Base-by-base conservation (phyloP, 1,284 basidiomycete species). In the Sanguinoderma infundibulare region DNA sequence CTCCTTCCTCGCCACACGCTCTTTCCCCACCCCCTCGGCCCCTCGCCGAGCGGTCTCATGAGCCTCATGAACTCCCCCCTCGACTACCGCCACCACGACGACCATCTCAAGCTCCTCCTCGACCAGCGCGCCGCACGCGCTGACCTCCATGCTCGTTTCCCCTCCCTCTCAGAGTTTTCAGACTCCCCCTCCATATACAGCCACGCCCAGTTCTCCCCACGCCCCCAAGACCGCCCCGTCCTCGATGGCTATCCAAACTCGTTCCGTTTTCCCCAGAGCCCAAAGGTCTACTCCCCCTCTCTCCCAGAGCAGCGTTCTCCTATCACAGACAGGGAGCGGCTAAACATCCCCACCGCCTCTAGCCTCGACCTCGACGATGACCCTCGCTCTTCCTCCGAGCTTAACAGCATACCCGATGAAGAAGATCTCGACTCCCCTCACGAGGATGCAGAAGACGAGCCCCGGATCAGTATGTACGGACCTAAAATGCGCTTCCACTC, bases 401-500 rank as follows among this genome's bases (percentile, higher is more conserved):
- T 61, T 61, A 53, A 50, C 46, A 67, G 63, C 53, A 35, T 62
- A 53, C 71, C 72, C 55, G 64, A 70, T 15, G 72, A 78, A 55
- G 73, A 74, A 51, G 68, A 71, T 49, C 20, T 32, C 10, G 70
- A 70, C 36, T 68, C 72, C 8, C 71, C 73, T 17, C 59, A 66
- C 14, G 76, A 75, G 30, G 63, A 70, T 34, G 72, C 78, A 24
- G 79, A 82, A 36, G 66, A 74, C 57, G 74, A 80, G 59, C 65
- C 79, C 62, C 80, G 87, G 58, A 83, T 91, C 74, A 91, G 88
- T 69, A 77, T 87, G 56, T 84, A 89, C 44, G 91, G 91, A 17
- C 91, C 91, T 30, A 91, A 86, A 73, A 90, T 93, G 83, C 85
- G 87, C 51, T 86, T 92, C 70, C 90, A 92, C 74, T 89, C 89